Evolutionary conservation across 1,284 basidiomycete species (phyloP), one percentile per base, ranked within the genome.

Genomic region (Cutaneotrichosporon dermatis): DNA sequence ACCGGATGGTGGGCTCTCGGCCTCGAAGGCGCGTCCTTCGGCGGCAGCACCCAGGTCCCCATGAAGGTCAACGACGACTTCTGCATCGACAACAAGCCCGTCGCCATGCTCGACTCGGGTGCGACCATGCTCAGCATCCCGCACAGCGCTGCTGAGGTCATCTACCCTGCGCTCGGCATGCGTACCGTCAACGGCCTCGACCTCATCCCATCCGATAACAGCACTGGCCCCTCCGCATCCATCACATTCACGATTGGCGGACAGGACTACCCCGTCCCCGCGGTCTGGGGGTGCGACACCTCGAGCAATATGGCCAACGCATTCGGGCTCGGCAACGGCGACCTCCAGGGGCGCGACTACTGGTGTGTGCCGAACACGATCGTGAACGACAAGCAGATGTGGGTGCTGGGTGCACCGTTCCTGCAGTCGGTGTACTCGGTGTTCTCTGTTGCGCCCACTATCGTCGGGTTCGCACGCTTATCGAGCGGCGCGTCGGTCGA

Each of bases 341-440:
- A 39, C 2, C 39, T 51, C 16, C 6, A 11, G 4, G 15, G 37
- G 2, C 12, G 9, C 6, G 16, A 13, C 2, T 51, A 41, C 50
- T 51, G 50, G 50, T 51, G 50, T 40, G 39, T 51, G 13, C 50
- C 50, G 11, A 51, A 39, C 15, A 33, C 41, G 50, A 39, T 41
- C 2, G 12, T 51, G 11, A 51, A 51, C 50, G 11, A 39, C 3
- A 16, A 41, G 37, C 37, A 40, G 37, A 41, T 41, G 15, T 53
- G 51, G 51, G 34, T 36, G 12, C 34, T 53, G 10, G 51, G 51
- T 12, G 41, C 42, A 4, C 51, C 51, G 13, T 53, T 53, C 41
- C 42, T 53, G 12, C 51, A 53, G 34, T 43, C 51, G 2, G 51
- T 53, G 6, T 53, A 53, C 51, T 41, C 51, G 33, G 51, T 53